phyloP scores from a whole-genome alignment of 192 early-diverging fungal species.

The Backusella liffmaniae region DNA sequence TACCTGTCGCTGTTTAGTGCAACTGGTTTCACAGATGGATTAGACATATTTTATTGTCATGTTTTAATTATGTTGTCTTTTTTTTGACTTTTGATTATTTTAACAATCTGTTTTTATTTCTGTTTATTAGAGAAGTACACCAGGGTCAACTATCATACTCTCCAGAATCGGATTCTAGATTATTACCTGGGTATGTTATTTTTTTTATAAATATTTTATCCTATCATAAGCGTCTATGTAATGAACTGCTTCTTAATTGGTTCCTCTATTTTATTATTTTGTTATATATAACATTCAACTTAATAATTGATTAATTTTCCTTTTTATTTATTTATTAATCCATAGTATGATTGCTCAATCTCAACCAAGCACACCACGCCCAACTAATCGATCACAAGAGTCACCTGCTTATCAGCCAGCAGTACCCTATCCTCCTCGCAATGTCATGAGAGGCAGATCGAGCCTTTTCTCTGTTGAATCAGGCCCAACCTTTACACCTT shows the following conservation, averaged over 20 bases:
- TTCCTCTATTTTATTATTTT: slow-evolving; percentile 1
- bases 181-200: slow-evolving; percentile 15
- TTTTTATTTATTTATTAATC: not conserved
- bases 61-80: not conserved
- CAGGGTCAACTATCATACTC: not conserved
- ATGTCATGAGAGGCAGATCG: slow-evolving; percentile 5
- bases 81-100: not conserved
- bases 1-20: slow-evolving; percentile 23
- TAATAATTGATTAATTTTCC: not conserved
- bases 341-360: slow-evolving; percentile 19
- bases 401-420: slow-evolving; percentile 4
- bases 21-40: slow-evolving; percentile 13
- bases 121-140: not conserved
- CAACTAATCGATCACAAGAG: slow-evolving; percentile 6
- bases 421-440: not conserved
- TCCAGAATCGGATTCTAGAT: slow-evolving; percentile 10
- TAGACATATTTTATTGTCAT: not conserved
- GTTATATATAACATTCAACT: not conserved
- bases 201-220: slow-evolving; percentile 6
- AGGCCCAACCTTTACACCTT: slow-evolving; percentile 20
- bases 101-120: not conserved
- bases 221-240: not conserved
- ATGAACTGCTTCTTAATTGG: slow-evolving; percentile 1
- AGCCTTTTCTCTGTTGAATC: slow-evolving; percentile 6
- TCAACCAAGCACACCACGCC: slow-evolving; percentile 31